Conservation (phyloP, 2,329 filamentous ascomycete species). For the Trichothecium sympodiale region DNA sequence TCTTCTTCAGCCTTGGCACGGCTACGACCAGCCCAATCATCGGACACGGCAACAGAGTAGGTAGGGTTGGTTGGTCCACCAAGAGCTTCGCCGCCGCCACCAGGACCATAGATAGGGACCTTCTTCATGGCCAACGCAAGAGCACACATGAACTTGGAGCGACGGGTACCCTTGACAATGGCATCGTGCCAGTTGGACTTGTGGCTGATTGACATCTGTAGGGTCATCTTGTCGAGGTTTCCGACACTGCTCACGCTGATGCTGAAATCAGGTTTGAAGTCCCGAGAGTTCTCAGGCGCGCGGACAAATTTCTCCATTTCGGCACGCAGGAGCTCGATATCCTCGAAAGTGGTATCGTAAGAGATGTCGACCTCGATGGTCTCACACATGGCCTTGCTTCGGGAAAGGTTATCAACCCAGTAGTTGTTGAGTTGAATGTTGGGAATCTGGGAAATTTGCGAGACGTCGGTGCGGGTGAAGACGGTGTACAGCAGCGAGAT, state of each 20-base stretch:
- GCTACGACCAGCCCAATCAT: conserved; percentile 53
- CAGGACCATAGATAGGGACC: conserved; percentile 76
- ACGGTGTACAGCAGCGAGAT: conserved; percentile 91
- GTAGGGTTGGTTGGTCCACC: conserved; percentile 63
- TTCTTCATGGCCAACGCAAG: conserved; percentile 75
- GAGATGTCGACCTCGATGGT: conserved; percentile 68
- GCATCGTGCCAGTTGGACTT: conserved; percentile 93
- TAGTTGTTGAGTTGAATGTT: conserved; percentile 85
- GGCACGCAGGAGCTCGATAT: conserved; percentile 71
- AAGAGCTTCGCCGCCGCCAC: conserved; percentile 52
- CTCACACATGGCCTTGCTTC: conserved; percentile 87
- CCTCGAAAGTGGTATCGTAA: conserved; percentile 81
- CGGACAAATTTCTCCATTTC: conserved; percentile 83
- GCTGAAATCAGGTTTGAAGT: conserved; percentile 78
- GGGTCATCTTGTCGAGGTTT: conserved; percentile 76
- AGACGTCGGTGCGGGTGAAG: conserved; percentile 72
- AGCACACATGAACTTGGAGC: conserved; percentile 96
- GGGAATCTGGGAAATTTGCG: conserved; percentile 70
- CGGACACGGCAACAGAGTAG: conserved; percentile 68
- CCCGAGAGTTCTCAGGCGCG: conserved; percentile 73
- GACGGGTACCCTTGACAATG: conserved; percentile 63
- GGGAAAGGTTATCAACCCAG: conserved; percentile 92
- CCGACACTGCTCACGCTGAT: conserved; percentile 70
- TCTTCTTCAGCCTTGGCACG: conserved; percentile 39
- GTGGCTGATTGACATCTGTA: conserved; percentile 77